phyloP scores from a whole-genome alignment of 192 early-diverging fungal species.

The Linnemannia schmuckeri region DNA sequence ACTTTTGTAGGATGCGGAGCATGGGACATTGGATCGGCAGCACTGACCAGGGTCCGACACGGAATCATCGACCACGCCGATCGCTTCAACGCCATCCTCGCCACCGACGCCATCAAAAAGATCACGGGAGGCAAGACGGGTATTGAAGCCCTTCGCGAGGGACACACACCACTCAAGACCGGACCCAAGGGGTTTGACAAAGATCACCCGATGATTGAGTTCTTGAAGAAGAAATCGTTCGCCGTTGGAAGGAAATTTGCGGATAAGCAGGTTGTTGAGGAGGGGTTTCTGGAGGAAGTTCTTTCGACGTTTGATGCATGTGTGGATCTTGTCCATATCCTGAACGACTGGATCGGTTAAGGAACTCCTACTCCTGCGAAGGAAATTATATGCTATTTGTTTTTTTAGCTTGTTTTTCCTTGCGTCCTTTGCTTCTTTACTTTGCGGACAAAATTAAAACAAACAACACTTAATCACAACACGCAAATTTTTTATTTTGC shows the following conservation, averaged over 20 bases:
- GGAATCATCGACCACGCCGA: slow-evolving; percentile 58
- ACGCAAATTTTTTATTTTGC: not conserved
- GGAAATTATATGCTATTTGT: not conserved
- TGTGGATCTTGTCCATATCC: slow-evolving; percentile 65
- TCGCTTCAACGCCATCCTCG: slow-evolving; percentile 55
- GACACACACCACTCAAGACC: slow-evolving; percentile 62
- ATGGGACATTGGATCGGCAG: slow-evolving; percentile 57
- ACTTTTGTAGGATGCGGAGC: slow-evolving; percentile 62
- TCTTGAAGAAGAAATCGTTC: slow-evolving; percentile 66
- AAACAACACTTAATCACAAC: not conserved
- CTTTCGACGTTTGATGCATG: slow-evolving; percentile 60
- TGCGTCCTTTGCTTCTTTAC: not conserved
- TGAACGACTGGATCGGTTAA: slow-evolving; percentile 66
- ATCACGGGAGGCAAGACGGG: slow-evolving; percentile 56
- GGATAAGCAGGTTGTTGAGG: slow-evolving; percentile 65
- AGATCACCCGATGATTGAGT: slow-evolving; percentile 67
- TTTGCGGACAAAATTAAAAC: not conserved
- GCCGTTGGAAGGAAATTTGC: slow-evolving; percentile 59
- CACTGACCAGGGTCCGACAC: slow-evolving; percentile 54
- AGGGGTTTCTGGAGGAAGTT: slow-evolving; percentile 64
- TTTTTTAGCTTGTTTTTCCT: not conserved
- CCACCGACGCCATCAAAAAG: slow-evolving; percentile 57
- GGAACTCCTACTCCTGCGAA: not conserved
- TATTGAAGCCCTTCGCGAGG: slow-evolving; percentile 38
- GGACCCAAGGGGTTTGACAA: slow-evolving; percentile 67